Conservation (phyloP, 495 filamentous ascomycete species). For the Podospora bellae-mahoneyi region DNA sequence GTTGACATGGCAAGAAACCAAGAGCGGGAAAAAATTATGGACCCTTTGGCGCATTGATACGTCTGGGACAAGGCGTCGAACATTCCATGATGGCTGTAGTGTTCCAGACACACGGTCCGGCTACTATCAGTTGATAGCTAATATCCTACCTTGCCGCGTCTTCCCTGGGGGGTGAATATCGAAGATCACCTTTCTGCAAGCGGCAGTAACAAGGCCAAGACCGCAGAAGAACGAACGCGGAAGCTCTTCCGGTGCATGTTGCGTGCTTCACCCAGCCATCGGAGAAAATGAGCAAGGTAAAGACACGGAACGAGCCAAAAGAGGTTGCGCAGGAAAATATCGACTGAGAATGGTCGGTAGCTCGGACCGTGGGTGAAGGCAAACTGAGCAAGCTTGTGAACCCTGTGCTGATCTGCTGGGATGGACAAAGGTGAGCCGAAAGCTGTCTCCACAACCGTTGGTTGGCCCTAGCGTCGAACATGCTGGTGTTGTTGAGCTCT, state of each 20-base stretch:
- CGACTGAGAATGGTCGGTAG: conserved; percentile 4
- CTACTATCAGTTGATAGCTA: conserved; percentile 1
- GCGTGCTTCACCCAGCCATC: background rate
- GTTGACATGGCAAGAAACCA: background rate
- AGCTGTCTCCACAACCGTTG: background rate
- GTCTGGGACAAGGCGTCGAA: background rate
- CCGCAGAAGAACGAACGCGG: background rate
- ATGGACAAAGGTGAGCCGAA: background rate
- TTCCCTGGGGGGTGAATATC: background rate
- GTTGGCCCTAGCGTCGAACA: conserved; percentile 4
- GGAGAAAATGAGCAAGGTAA: background rate
- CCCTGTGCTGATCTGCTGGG: background rate
- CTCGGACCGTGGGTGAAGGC: conserved; percentile 7
- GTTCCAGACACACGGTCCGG: conserved; percentile 5
- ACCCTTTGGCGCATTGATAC: background rate
- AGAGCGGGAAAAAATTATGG: conserved; percentile 1
- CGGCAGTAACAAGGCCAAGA: background rate
- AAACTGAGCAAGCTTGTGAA: background rate
- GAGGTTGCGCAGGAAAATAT: background rate
- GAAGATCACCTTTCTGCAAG: background rate
- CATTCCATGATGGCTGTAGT: background rate
- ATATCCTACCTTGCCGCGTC: background rate
- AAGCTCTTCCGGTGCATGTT: background rate
- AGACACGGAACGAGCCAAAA: conserved; percentile 1
- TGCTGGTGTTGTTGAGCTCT: background rate